Percentiles rank a stretch among this genome's conserved stretches.
These are phyloP conservation scores for Chlamydomonas sp. DNA, from an alignment of 139 green algal genomes.

Conservation along the genomic window DNA sequence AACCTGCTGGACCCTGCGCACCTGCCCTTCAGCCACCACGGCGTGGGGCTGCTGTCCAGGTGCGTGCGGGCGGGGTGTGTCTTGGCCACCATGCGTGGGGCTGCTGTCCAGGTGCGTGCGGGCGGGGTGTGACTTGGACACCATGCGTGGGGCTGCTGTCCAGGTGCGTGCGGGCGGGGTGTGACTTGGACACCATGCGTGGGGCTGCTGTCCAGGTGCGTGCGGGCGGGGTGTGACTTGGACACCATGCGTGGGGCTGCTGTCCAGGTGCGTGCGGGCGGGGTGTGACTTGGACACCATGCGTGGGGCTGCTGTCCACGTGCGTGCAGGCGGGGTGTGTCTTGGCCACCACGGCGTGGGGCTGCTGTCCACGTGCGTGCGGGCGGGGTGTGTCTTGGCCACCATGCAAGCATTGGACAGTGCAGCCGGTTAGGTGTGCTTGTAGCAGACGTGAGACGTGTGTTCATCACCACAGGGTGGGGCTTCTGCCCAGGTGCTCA, in stretches of 20 bases:
- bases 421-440: neutral
- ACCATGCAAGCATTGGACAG: too few relatives aligned
- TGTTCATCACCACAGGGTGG: constrained; percentile 24
- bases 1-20: constrained; percentile 39
- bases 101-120: neutral
- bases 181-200: neutral
- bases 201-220: constrained; percentile 3
- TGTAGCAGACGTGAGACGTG: too few relatives aligned
- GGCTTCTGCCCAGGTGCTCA: neutral
- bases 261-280: neutral
- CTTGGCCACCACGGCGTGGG: neutral
- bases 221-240: neutral
- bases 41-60: neutral
- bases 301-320: neutral
- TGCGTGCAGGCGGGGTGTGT: neutral
- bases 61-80: neutral
- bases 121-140: neutral
- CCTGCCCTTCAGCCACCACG: constrained; percentile 41
- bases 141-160: neutral
- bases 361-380: neutral
- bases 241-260: neutral
- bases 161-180: neutral
- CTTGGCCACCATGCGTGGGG: neutral
- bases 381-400: neutral
- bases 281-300: too few relatives aligned